Evolutionary conservation across 1,284 basidiomycete genomes (phyloP), one percentile per base, ranked within the genome.

Genomic region (Ganoderma resinaceum): DNA sequence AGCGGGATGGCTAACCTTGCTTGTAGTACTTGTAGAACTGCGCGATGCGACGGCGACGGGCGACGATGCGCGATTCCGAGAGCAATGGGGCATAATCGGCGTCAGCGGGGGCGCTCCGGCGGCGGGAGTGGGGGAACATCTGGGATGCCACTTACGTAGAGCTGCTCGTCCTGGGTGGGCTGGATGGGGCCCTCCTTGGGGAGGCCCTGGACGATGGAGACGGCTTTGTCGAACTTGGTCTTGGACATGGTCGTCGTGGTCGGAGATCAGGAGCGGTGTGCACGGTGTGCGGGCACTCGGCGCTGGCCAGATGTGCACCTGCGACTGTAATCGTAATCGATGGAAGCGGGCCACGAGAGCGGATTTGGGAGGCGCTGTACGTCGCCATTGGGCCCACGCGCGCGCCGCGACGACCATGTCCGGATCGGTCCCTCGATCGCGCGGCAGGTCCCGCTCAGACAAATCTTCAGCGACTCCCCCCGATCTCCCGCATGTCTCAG

Each of bases 1-100:
- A 1, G 23, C 6, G 14, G 61, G 33, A 35, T 42, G 62, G 55
- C 67, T 65, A 62, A 92, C 93, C 93, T 86, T 97, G 95, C 86
- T 98, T 98, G 87, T 86, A 98, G 80, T 92, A 89, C 76, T 87
- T 88, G 86, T 98, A 98, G 86, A 97, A 97, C 96, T 97, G 77
- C 58, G 66, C 14, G 43, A 35, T 37, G 20, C 31, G 61, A 46
- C 43, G 61, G 26, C 61, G 43, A 20, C 31, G 46, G 33, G 20
- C 31, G 35, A 37, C 6, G 12, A 40, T 37, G 18, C 31, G 6
- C 43, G 20, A 35, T 35, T 33, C 33, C 35, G 52, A 66, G 20
- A 52, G 66, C 26, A 52, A 35, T 26, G 46, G 26, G 29, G 35
- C 23, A 55, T 33, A 38, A 60, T 60, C 26, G n/a, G 58, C 58